Evolutionary conservation across 352 stramenopile genomes (phyloP), one percentile per base, ranked within the genome.

Genomic region (Globisporangium rhizosaccharum): DNA sequence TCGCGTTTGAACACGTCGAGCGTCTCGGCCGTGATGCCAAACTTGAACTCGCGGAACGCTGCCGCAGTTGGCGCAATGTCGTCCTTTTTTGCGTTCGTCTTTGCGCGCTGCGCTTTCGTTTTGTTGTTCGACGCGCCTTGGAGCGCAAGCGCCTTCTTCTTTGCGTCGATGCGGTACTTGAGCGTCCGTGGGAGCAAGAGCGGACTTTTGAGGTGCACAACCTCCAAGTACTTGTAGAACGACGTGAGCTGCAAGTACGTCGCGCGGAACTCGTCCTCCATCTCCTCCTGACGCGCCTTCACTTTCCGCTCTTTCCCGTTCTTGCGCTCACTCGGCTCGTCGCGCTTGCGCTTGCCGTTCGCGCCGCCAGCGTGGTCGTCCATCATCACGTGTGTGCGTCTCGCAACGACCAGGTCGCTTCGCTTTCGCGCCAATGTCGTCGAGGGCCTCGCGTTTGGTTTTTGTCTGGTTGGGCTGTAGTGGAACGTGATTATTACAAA

Each of bases 141-240:
- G 33, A 26, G 36, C 23, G 28, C 48, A 14, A 51, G 33, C 7
- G 63, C 59, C 44, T 63, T 53, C 45, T 51, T 56, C 30, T 57
- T 57, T 12, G 57, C 39, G 46, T 79, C 67, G 39, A 84, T 55
- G 15, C 85, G 85, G 71, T 92, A 94, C 57, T 77, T 87, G 33
- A 94, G 73, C 61, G 85, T 82, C 44, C 85, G 78, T 51, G 85
- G 78, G 53, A 94, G 68, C 71, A 94, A 82, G 26, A 92, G 70
- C 44, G 85, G 85, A 25, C 71, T 80, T 56, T 79, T 63, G 44
- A 91, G 63, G 54, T 94, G 83, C 63, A 84, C 57, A 23, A 90
- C 61, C 61, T 94, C 85, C 37, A 94, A 67, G 59, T 85, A 67
- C 67, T 94, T 94, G 68, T 94, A 94, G 33, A 94, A 72, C 51